Conservation (phyloP, 2,329 filamentous ascomycete species). For the Neonectria faginata region DNA sequence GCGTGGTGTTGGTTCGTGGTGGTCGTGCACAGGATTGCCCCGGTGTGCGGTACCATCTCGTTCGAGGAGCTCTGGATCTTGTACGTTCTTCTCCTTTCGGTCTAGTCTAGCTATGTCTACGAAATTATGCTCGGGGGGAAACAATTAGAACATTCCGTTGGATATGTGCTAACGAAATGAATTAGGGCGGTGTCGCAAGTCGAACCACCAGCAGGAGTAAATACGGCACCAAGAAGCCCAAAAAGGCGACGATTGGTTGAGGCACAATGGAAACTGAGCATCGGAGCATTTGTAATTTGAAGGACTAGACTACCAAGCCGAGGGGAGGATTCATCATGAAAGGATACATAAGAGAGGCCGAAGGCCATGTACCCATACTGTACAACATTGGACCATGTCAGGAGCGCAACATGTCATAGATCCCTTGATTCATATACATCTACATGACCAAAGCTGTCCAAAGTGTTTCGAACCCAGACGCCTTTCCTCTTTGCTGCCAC, state of each 20-base stretch:
- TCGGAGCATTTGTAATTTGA: not conserved
- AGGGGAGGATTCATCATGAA: slow-evolving; percentile 22
- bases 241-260: slow-evolving; percentile 74
- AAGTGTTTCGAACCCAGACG: slow-evolving; percentile 46
- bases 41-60: slow-evolving; percentile 95
- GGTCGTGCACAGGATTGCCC: slow-evolving; percentile 97
- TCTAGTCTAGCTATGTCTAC: not conserved
- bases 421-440: slow-evolving; percentile 45
- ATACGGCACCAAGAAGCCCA: slow-evolving; percentile 99
- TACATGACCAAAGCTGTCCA: slow-evolving; percentile 47
- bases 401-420: slow-evolving; percentile 26
- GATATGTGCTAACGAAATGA: slow-evolving; percentile 28
- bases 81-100: slow-evolving; percentile 66
- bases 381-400: slow-evolving; percentile 40
- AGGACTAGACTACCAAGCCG: slow-evolving; percentile 3
- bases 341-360: slow-evolving; percentile 30
- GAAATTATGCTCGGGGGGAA: not conserved
- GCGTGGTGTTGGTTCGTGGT: slow-evolving; percentile 94
- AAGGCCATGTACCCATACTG: slow-evolving; percentile 45
- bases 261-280: slow-evolving; percentile 2
- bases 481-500: slow-evolving; percentile 40
- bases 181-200: slow-evolving; percentile 88
- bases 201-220: slow-evolving; percentile 89
- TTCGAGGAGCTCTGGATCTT: slow-evolving; percentile 92
- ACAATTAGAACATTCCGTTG: not conserved